Evolutionary conservation across 2,329 filamentous ascomycete species (phyloP).

Genomic region (Colletotrichum shisoi): DNA sequence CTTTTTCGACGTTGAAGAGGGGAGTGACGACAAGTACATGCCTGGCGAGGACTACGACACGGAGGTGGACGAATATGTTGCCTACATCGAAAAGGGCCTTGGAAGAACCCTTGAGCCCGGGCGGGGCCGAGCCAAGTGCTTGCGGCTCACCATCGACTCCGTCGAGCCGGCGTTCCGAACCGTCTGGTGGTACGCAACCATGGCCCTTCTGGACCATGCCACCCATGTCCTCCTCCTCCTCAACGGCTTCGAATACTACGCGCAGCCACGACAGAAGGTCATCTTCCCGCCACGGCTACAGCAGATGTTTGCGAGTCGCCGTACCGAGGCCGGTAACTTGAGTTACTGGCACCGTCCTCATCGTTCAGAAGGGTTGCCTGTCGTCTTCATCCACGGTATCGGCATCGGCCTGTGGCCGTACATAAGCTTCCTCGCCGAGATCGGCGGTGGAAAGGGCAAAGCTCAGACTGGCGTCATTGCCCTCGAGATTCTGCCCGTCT

Average conservation of each 20-base stretch:
- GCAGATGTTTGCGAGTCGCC: conserved; percentile 46
- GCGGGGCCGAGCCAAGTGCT: conserved; percentile 62
- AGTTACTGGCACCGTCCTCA: conserved; percentile 74
- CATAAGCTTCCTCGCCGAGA: conserved; percentile 61
- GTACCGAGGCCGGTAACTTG: conserved; percentile 59
- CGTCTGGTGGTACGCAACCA: conserved; percentile 68
- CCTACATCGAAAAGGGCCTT: conserved; percentile 59
- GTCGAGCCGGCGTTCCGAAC: conserved; percentile 68
- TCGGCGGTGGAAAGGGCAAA: conserved; percentile 49
- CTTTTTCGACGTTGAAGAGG: conserved; percentile 43
- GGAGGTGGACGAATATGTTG: conserved; percentile 65
- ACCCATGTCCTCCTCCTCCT: conserved; percentile 56
- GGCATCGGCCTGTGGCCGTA: conserved; percentile 73
- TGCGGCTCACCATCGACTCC: conserved; percentile 70
- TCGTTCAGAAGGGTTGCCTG: conserved; percentile 62
- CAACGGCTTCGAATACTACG: conserved; percentile 62
- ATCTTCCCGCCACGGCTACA: conserved; percentile 17
- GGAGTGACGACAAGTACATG: background rate
- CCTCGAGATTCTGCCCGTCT: conserved; percentile 71
- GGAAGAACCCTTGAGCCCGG: conserved; percentile 62
- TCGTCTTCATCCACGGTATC: conserved; percentile 76
- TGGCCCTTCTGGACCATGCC: conserved; percentile 63
- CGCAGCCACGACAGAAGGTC: conserved; percentile 47
- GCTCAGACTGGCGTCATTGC: conserved; percentile 69
- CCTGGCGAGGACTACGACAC: conserved; percentile 48